Evolutionary conservation across 1,284 basidiomycete genomes (phyloP).

Genomic region (Puccinia sorghi): DNA sequence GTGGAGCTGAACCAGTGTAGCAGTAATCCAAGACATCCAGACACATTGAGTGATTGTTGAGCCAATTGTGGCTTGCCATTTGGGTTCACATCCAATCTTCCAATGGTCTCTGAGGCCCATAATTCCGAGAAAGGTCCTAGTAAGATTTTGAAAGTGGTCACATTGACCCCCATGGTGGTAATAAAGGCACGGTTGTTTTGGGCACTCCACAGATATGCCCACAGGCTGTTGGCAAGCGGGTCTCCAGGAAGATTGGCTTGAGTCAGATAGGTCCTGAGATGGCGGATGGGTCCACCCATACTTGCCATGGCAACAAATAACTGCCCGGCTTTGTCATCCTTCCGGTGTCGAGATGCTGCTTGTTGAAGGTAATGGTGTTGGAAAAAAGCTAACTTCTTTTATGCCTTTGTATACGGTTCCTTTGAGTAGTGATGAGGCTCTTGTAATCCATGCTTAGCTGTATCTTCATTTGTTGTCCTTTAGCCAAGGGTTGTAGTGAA

Average conservation of each 20-base stretch:
- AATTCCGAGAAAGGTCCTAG: neutral
- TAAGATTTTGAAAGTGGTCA: neutral
- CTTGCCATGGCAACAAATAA: no score
- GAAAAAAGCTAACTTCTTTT: no score
- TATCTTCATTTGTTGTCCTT: no score
- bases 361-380: no score
- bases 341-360: no score
- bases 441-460: no score
- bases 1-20: conserved; percentile 3
- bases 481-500: no score
- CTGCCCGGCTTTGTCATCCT: no score
- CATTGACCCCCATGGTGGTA: neutral
- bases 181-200: neutral
- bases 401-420: no score
- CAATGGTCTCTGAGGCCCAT: neutral
- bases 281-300: neutral
- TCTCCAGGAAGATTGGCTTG: neutral
- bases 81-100: neutral
- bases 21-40: neutral
- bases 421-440: no score
- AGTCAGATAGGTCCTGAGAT: neutral
- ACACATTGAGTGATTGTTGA: neutral
- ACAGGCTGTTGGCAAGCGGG: neutral
- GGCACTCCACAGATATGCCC: neutral
- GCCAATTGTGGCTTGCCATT: neutral